phyloP scores from a whole-genome alignment of 1,284 basidiomycete genomes.

The Boletellus deceptivus region DNA sequence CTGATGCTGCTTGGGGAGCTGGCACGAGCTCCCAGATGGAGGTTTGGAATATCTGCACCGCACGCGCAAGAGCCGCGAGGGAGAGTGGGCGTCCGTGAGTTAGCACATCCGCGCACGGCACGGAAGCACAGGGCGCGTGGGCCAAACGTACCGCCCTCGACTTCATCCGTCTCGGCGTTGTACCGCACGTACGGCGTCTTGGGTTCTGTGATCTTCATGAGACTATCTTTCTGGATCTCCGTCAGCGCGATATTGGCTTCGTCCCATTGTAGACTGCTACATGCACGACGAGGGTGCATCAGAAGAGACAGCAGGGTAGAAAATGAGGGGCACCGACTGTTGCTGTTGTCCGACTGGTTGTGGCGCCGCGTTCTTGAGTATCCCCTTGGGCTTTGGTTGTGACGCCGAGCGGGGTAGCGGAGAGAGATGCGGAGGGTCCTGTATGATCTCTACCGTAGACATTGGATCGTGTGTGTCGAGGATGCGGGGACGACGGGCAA shows the following conservation, averaged over 20 bases:
- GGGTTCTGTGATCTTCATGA: constrained; percentile 96
- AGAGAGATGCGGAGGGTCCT: constrained; percentile 39
- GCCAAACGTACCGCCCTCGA: constrained; percentile 62
- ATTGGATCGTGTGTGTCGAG: constrained; percentile 23
- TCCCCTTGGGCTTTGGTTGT: constrained; percentile 74
- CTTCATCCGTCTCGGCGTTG: constrained; percentile 79
- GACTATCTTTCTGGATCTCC: constrained; percentile 87
- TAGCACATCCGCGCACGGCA: too few species aligned
- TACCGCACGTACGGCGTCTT: constrained; percentile 96
- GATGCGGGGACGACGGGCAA: too few species aligned
- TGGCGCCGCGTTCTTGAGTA: constrained; percentile 72
- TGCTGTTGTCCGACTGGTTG: constrained; percentile 42
- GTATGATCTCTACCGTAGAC: constrained; percentile 37
- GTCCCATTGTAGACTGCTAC: constrained; percentile 79
- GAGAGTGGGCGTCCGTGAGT: too few species aligned
- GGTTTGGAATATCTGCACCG: constrained; percentile 61
- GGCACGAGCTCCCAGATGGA: constrained; percentile 49
- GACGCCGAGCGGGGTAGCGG: constrained; percentile 56
- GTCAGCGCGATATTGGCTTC: constrained; percentile 88
- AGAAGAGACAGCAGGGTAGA: not conserved
- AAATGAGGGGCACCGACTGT: constrained; percentile 38
- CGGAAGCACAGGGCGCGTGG: too few species aligned
- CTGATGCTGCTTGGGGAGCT: constrained; percentile 35
- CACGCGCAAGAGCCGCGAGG: not conserved
- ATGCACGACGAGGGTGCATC: not conserved